Evolutionary conservation across 768 basidiomycete species (phyloP).

Genomic region (Pholiota microspora): DNA sequence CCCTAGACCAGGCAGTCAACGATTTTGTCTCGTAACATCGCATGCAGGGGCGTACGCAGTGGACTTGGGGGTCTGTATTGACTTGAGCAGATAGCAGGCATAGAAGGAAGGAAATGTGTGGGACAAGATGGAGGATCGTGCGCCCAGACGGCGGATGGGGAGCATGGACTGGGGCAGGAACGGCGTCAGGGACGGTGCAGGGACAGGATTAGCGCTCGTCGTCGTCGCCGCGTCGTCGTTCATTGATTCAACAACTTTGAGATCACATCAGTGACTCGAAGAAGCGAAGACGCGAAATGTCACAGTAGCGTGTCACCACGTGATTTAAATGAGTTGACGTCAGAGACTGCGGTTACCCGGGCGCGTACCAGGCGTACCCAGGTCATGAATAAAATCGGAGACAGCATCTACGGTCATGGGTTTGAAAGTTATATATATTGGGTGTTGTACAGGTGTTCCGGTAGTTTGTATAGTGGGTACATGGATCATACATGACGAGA

Average conservation of each 20-base stretch:
- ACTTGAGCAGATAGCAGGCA: constrained; percentile 80
- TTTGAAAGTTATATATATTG: neutral
- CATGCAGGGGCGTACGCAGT: constrained; percentile 30
- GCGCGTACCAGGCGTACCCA: neutral
- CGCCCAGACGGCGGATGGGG: constrained; percentile 9
- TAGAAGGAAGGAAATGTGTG: constrained; percentile 64
- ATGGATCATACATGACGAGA: neutral
- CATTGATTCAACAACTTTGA: neutral
- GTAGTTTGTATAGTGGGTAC: neutral
- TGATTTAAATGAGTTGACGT: constrained; percentile 17
- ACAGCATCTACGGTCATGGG: neutral
- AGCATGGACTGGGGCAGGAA: neutral
- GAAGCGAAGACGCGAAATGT: constrained; percentile 16
- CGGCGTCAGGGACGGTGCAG: neutral
- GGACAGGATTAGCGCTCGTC: constrained; percentile 2
- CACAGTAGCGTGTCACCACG: constrained; percentile 22
- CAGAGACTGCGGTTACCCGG: neutral
- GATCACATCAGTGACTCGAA: constrained; percentile 1
- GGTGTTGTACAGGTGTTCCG: neutral
- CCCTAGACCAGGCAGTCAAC: constrained; percentile 34
- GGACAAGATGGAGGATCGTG: constrained; percentile 17
- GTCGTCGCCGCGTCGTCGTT: constrained; percentile 2
- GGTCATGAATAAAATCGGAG: neutral
- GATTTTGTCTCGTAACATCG: constrained; percentile 1
- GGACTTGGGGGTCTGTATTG: constrained; percentile 51